Percentiles rank a stretch among this genome's conserved stretches.
These are phyloP conservation scores for Anisodus acutangulus DNA, from an alignment of 257 asterid genomes.

Conservation along the genomic window DNA sequence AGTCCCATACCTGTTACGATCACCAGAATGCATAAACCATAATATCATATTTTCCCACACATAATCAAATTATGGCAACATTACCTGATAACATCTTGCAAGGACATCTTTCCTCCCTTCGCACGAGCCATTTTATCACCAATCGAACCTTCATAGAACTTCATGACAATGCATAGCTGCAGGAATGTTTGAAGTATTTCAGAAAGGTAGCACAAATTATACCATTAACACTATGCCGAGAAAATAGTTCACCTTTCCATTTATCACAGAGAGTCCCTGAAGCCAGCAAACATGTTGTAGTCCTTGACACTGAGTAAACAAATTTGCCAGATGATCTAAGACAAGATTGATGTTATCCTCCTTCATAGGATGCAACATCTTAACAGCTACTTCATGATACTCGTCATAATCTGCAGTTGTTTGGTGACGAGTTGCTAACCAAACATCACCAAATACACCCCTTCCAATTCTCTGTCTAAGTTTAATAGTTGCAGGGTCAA, in stretches of 20 bases:
- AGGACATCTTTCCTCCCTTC: conserved; percentile 71
- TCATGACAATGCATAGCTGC: conserved; percentile 85
- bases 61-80: conserved; percentile 22
- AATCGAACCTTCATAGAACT: conserved; percentile 79
- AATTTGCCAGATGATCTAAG: conserved; percentile 55
- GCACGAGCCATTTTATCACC: conserved; percentile 80
- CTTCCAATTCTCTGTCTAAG: conserved; percentile 81
- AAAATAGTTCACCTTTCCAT: conserved; percentile 61
- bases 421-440: conserved; percentile 82
- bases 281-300: conserved; percentile 63
- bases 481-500: conserved; percentile 74
- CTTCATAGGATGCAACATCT: conserved; percentile 70
- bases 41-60: background rate
- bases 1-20: conserved; percentile 65
- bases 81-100: conserved; percentile 81
- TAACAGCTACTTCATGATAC: conserved; percentile 86
- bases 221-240: background rate
- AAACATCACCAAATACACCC: conserved; percentile 86
- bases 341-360: conserved; percentile 56
- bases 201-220: conserved; percentile 24
- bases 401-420: conserved; percentile 60
- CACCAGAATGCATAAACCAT: background rate
- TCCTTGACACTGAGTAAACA: conserved; percentile 62
- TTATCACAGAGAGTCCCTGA: conserved; percentile 68
- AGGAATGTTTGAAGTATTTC: conserved; percentile 35